Evolutionary conservation across 257 asterid species (phyloP).

Genomic region (Solanum stenotomum): DNA sequence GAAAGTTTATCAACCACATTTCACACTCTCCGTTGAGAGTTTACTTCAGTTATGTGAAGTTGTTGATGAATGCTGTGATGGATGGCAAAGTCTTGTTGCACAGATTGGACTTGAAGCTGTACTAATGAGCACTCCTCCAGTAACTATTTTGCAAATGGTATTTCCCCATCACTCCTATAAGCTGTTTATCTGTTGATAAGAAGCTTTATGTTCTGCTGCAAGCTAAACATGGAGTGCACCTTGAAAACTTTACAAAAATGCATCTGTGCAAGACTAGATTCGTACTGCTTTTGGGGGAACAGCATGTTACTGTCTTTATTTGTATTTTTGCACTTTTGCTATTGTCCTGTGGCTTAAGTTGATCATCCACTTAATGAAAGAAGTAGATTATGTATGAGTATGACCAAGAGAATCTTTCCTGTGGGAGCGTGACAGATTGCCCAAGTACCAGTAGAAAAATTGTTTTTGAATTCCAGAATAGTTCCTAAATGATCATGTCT

Average conservation of each 20-base stretch:
- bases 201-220: not conserved
- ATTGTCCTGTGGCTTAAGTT: not conserved
- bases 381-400: not conserved
- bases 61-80: constrained; percentile 37
- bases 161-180: constrained; percentile 7
- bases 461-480: not conserved
- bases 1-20: constrained; percentile 67
- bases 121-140: constrained; percentile 75
- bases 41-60: constrained; percentile 49
- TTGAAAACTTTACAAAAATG: not conserved
- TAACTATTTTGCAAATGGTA: constrained; percentile 51
- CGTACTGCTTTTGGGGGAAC: not conserved
- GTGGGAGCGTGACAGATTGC: not conserved
- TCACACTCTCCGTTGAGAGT: constrained; percentile 51
- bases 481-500: not conserved
- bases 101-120: constrained; percentile 63
- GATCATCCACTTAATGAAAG: not conserved
- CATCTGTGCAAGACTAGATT: not conserved
- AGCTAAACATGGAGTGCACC: not conserved
- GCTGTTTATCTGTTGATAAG: not conserved
- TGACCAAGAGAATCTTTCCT: not conserved
- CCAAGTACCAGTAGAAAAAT: not conserved
- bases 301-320: not conserved
- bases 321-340: not conserved
- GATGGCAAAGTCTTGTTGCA: constrained; percentile 24